Evolutionary conservation across 1,284 basidiomycete genomes (phyloP), one percentile per base, ranked within the genome.

Genomic region (Boletus semigastroideus): DNA sequence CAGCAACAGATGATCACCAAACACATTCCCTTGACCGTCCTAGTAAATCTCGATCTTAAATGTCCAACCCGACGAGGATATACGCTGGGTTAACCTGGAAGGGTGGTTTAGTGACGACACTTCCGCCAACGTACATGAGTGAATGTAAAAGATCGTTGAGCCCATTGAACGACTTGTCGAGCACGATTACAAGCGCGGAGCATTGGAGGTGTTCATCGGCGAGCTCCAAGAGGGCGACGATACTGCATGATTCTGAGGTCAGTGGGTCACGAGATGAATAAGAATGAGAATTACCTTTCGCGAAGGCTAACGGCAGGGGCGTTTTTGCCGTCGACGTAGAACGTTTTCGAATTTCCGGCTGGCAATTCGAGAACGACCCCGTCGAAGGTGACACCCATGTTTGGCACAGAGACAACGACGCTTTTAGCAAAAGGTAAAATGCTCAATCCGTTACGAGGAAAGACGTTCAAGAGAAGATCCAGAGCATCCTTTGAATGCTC

Each of bases 71-170:
- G 51, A 91, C 86, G 36, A 91, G 80, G 36, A 91, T 80, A 63
- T 83, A 87, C 19, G 82, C 79, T 19, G 84, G 77, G 62, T 87
- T 81, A 50, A 84, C 79, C 63, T 81, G 74, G 75, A 87, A 90
- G 27, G 80, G 80, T 51, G 89, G 86, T 64, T 82, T 84, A 42
- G 86, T 87, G 51, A 91, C 84, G 49, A 91, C 83, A 41, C 77
- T 79, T 48, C 86, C 89, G 55, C 88, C 88, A 48, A 90, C 86
- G 69, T 91, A 92, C 86, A 91, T 87, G 55, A 91, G 78, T 45
- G 88, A 85, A 63, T 91, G 89, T 45, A 91, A 73, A 48, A 90
- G 71, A 59, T 82, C 77, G 58, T 81, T 78, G 47, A 88, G 73
- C 34, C 73, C 73, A 14, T 78, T 74, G 38, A 79, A 81, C 2